Percentiles rank a stretch among this genome's conserved stretches.
phyloP scores from a whole-genome alignment of 2,329 filamentous ascomycete species.

The Claviceps purpurea region DNA sequence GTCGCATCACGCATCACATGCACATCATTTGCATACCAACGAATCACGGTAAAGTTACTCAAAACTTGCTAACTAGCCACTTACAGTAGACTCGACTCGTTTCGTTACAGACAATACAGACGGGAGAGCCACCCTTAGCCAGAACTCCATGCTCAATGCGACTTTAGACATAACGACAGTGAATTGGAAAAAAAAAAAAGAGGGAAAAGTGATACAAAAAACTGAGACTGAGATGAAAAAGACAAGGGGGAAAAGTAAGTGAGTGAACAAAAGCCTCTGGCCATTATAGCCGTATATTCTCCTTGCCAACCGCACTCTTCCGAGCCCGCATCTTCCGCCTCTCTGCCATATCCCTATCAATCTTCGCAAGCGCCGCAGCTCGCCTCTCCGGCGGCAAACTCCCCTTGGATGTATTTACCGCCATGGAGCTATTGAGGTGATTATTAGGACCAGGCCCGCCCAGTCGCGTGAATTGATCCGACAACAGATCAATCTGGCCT shows the following conservation, averaged over 20 bases:
- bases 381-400: conserved; percentile 36
- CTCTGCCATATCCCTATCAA: conserved; percentile 40
- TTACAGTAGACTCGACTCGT: too few species aligned
- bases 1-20: too few species aligned
- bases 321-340: conserved; percentile 26
- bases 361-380: conserved; percentile 39
- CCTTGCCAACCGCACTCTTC: conserved; percentile 28
- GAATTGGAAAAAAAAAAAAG: not conserved
- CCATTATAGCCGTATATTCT: conserved; percentile 31
- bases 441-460: conserved; percentile 24
- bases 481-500: conserved; percentile 30
- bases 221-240: not conserved
- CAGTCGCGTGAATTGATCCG: conserved; percentile 31
- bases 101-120: not conserved
- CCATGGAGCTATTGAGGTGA: conserved; percentile 14
- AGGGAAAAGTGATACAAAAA: not conserved
- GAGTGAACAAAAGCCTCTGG: not conserved
- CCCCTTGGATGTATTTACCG: conserved; percentile 27
- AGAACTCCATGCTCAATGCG: conserved; percentile 13
- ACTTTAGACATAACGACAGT: not conserved
- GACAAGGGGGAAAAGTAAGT: not conserved
- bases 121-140: not conserved
- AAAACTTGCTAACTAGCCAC: not conserved
- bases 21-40: not conserved
- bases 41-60: not conserved